Evolutionary conservation across 805 yeast species (phyloP).

Genomic region (Myxozyma mucilagina): DNA sequence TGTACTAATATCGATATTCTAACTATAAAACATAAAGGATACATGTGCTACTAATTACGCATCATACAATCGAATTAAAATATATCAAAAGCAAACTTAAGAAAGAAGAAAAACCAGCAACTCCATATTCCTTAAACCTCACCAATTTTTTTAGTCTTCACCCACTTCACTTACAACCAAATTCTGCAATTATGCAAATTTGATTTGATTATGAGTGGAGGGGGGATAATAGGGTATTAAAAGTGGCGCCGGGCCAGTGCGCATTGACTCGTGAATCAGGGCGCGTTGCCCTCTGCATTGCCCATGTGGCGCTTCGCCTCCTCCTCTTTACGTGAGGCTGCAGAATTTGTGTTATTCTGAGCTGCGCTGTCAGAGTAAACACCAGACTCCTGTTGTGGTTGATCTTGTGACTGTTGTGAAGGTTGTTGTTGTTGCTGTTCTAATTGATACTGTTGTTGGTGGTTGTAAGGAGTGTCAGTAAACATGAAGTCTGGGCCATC

Average conservation of each 20-base stretch:
- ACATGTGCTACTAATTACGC: no score
- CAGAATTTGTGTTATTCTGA: not conserved
- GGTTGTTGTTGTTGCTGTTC: not conserved
- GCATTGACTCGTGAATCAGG: not conserved
- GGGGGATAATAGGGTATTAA: not conserved
- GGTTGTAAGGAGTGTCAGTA: not conserved
- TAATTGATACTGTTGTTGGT: not conserved
- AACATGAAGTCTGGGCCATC: not conserved
- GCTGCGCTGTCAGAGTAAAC: not conserved
- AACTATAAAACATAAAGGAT: no score
- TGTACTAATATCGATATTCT: no score
- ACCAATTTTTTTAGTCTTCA: no score
- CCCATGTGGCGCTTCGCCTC: conserved; percentile 4
- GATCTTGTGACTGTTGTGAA: not conserved
- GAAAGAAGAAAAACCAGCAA: not conserved
- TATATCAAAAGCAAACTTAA: not conserved
- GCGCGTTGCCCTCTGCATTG: conserved; percentile 3
- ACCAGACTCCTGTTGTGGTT: not conserved
- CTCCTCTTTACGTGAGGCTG: conserved; percentile 5
- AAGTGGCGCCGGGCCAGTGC: not conserved
- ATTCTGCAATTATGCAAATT: no score
- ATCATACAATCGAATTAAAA: not conserved
- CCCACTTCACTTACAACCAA: no score
- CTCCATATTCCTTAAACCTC: not conserved
- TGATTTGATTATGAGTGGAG: not conserved